phyloP scores from a whole-genome alignment of 179 eudicot genomes.

The Beta macrorhiza region DNA sequence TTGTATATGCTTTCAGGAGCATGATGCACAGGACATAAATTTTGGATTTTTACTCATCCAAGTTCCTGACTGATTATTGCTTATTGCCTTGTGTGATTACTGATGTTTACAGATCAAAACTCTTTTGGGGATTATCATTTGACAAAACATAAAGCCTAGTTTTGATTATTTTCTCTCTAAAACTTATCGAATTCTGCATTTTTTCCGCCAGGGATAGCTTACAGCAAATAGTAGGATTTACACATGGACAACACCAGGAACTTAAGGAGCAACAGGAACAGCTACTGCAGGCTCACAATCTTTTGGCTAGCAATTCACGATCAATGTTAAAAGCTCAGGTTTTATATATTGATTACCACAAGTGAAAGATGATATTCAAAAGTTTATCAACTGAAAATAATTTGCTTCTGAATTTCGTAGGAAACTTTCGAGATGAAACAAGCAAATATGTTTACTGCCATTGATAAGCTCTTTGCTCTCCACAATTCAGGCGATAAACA shows the following conservation, averaged over 20 bases:
- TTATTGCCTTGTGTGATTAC: no score
- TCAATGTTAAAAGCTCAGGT: constrained; percentile 83
- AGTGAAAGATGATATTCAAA: background rate
- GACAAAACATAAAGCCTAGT: no score
- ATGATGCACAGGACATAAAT: no score
- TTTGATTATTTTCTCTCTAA: no score
- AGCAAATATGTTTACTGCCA: constrained; percentile 65
- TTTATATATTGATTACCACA: background rate
- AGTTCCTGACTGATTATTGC: no score
- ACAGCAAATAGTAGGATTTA: constrained; percentile 55
- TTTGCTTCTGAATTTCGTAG: constrained; percentile 27
- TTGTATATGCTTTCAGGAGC: no score
- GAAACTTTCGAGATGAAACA: constrained; percentile 77
- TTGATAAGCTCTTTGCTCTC: constrained; percentile 72
- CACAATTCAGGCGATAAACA: constrained; percentile 33
- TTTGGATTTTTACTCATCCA: no score
- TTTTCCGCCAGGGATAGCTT: constrained; percentile 39
- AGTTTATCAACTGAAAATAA: background rate
- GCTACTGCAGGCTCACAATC: constrained; percentile 66
- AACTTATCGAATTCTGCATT: background rate
- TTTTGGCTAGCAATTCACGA: constrained; percentile 54
- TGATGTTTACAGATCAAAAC: no score
- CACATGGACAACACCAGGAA: constrained; percentile 60
- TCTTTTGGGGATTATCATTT: no score
- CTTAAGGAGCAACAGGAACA: constrained; percentile 56